Evolutionary conservation across 108 stramenopile genomes (phyloP), one percentile per base, ranked within the genome.

Genomic region (Fragilariopsis cylindrus): DNA sequence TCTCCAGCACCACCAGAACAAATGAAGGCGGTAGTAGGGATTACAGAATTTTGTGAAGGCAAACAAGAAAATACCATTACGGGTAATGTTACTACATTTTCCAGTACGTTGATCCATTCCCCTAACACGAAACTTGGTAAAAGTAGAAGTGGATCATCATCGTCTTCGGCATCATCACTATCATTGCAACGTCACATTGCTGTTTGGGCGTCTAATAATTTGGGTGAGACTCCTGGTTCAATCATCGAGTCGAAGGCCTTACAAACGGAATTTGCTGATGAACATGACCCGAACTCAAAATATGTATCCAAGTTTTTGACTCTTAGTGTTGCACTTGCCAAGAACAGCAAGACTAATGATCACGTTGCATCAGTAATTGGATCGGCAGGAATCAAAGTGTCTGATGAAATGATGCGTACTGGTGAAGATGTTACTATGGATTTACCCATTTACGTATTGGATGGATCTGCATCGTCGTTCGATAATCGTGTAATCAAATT

Each of bases 11-110:
- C 60, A 9, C 73, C 73, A 8, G 44, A 58, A 4, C 44, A 69
- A 3, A 69, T 76, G 67, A 69, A 44, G 7, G 63, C 68, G 4
- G 68, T 76, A 6, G 75, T 76, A 13, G 75, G 66, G 44, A 55
- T 76, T 0, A 60, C 67, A 4, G 52, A 67, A 9, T 19, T 19
- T 56, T 11, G 21, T 12, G 5, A 60, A 41, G 30, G 39, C 5
- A 48, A 40, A 5, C 45, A 48, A 11, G 19, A 16, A 4, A n/a
- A 54, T 8, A 19, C 13, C 9, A 63, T 73, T 16, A 43, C 21
- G 16, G 72, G 72, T 12, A 30, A 30, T 30, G 55, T 60, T 5
- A 69, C 75, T 7, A 18, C 67, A 0, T 67, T 55, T 39, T 76
- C 75, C 11, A 69, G 53, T 9, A 39, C 75, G 2, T 46, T 76